Conservation (phyloP, 176 grass and related monocot species). For the Pontederia crassipes region DNA sequence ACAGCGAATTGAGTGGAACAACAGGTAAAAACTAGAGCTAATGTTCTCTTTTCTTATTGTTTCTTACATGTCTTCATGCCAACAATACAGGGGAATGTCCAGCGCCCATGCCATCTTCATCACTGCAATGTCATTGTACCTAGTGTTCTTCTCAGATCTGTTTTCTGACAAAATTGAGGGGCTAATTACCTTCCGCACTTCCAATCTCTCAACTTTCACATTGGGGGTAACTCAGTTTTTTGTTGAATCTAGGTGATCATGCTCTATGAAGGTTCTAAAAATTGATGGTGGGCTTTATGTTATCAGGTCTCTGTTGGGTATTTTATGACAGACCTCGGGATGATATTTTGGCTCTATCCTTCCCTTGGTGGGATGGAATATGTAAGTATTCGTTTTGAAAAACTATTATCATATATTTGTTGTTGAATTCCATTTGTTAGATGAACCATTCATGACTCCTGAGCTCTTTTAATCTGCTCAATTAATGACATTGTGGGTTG, state of each 20-base stretch:
- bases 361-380: constrained; percentile 97
- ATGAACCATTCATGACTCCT: too few relatives aligned
- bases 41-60: background rate
- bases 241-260: too few relatives aligned
- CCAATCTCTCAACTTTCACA: constrained; percentile 68
- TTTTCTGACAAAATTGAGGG: constrained; percentile 76
- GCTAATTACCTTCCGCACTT: constrained; percentile 56
- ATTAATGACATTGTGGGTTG: background rate
- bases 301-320: constrained; percentile 87
- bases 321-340: constrained; percentile 79
- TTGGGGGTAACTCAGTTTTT: constrained; percentile 49
- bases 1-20: constrained; percentile 93
- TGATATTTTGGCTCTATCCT: constrained; percentile 94
- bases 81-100: constrained; percentile 63
- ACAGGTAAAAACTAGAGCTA: constrained; percentile 33
- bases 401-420: background rate
- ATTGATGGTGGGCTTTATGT: background rate
- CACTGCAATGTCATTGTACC: constrained; percentile 69
- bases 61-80: background rate
- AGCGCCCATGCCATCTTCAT: constrained; percentile 89
- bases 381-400: constrained; percentile 34
- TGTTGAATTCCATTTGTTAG: background rate
- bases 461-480: too few relatives aligned
- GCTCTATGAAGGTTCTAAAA: too few relatives aligned
- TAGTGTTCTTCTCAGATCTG: constrained; percentile 72